A percentile compares a stretch with the other conserved stretches of the same genome.
phyloP scores from a whole-genome alignment of 2,329 filamentous ascomycete genomes.

The Xylariaceae sp. region DNA sequence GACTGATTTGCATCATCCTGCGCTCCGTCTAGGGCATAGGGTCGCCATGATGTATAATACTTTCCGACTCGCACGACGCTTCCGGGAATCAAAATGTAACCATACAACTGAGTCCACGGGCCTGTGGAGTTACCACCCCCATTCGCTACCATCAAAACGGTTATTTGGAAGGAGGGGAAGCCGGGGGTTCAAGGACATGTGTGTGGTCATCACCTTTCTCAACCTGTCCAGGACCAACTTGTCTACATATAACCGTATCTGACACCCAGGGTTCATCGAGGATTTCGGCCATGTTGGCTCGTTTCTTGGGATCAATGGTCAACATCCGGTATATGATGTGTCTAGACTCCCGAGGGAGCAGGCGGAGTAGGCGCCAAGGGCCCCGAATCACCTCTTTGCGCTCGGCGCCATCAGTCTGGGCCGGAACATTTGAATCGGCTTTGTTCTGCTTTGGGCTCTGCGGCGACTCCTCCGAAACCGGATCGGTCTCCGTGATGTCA shows the following conservation, averaged over 20 bases:
- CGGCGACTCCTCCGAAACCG: slow-evolving; percentile 36
- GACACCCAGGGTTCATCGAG: slow-evolving; percentile 87
- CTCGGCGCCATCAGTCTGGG: slow-evolving; percentile 38
- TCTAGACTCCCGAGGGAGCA: slow-evolving; percentile 83
- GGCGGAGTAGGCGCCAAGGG: slow-evolving; percentile 81
- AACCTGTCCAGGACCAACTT: slow-evolving; percentile 66
- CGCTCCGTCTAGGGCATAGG: slow-evolving; percentile 14
- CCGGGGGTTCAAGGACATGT: slow-evolving; percentile 76
- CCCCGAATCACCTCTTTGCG: slow-evolving; percentile 82
- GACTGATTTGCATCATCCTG: slow-evolving; percentile 24
- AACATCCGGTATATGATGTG: slow-evolving; percentile 92
- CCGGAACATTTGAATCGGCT: slow-evolving; percentile 22
- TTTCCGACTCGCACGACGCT: slow-evolving; percentile 13
- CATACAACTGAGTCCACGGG: slow-evolving; percentile 3
- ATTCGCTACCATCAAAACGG: background rate
- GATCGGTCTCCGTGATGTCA: slow-evolving; percentile 42
- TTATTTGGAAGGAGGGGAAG: slow-evolving; percentile 38
- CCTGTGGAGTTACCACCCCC: background rate
- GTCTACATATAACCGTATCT: slow-evolving; percentile 76
- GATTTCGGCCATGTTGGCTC: slow-evolving; percentile 82
- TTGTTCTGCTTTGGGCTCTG: slow-evolving; percentile 27
- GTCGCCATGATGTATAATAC: slow-evolving; percentile 1
- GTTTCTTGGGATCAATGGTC: slow-evolving; percentile 75
- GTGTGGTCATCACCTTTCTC: slow-evolving; percentile 71
- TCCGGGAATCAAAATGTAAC: slow-evolving; percentile 6